phyloP scores from a whole-genome alignment of 371 early-diverging fungal genomes.

The Chytridiales sp. region DNA sequence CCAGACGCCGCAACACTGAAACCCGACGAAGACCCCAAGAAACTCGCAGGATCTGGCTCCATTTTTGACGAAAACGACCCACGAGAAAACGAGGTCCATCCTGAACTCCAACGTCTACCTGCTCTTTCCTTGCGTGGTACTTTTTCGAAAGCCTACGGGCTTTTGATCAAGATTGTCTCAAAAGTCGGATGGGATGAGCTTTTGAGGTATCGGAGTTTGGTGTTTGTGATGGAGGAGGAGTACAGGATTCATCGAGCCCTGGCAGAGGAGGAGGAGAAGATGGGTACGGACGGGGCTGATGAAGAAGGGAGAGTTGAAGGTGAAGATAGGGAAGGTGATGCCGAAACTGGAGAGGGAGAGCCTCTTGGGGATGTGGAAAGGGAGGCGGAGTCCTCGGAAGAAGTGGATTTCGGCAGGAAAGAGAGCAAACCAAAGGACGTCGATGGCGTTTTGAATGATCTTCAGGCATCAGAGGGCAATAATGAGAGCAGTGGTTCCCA shows the following conservation, averaged over 20 bases:
- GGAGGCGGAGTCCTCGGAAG: conserved; percentile 11
- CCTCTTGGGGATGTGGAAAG: conserved; percentile 21
- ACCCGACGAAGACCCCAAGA: conserved; percentile 37
- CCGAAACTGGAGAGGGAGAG: conserved; percentile 31
- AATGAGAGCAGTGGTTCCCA: conserved; percentile 21
- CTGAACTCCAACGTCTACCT: conserved; percentile 73
- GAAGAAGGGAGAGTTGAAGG: conserved; percentile 37
- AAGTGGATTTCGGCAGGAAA: background rate
- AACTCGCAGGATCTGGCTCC: conserved; percentile 32
- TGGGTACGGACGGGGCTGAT: conserved; percentile 28
- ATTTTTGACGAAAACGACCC: conserved; percentile 73
- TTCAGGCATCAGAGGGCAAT: conserved; percentile 19
- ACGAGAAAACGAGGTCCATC: conserved; percentile 65
- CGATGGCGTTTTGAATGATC: conserved; percentile 36
- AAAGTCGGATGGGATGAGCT: conserved; percentile 95
- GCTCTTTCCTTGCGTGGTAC: conserved; percentile 89
- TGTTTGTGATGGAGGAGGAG: conserved; percentile 98
- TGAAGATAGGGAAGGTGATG: conserved; percentile 9
- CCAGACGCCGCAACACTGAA: conserved; percentile 60
- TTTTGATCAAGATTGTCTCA: conserved; percentile 74
- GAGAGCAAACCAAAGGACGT: conserved; percentile 19
- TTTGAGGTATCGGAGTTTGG: conserved; percentile 74
- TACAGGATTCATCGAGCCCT: conserved; percentile 66
- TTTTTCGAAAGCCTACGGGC: conserved; percentile 80
- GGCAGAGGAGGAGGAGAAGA: conserved; percentile 41